Evolutionary conservation across 768 basidiomycete genomes (phyloP).

Genomic region (Lactifluus pinguis): DNA sequence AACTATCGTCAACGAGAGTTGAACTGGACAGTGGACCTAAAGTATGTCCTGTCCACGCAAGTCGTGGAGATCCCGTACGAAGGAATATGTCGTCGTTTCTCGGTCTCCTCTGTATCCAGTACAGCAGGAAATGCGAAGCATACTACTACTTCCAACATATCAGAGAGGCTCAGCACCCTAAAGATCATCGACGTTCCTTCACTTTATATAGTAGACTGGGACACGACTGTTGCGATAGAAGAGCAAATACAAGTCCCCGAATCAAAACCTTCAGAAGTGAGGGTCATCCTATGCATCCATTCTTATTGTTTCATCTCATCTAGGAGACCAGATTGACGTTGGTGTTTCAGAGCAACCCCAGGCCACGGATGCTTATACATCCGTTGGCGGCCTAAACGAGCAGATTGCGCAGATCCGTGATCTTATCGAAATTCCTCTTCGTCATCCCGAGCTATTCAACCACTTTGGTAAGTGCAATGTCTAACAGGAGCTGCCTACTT

Average conservation of each 20-base stretch:
- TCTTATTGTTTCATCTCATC: not conserved
- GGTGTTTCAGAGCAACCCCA: slow-evolving; percentile 39
- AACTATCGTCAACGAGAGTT: not conserved
- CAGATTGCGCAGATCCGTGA: slow-evolving; percentile 83
- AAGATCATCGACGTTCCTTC: slow-evolving; percentile 33
- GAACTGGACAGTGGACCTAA: slow-evolving; percentile 50
- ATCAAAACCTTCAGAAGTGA: slow-evolving; percentile 18
- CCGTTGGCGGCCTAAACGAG: slow-evolving; percentile 80
- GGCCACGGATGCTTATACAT: slow-evolving; percentile 54
- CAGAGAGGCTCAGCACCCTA: slow-evolving; percentile 36
- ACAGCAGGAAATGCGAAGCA: slow-evolving; percentile 18
- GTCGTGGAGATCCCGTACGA: slow-evolving; percentile 57
- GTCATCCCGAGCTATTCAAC: slow-evolving; percentile 69
- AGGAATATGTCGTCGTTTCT: slow-evolving; percentile 47
- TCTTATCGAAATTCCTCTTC: slow-evolving; percentile 79
- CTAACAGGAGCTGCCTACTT: not conserved
- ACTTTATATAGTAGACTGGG: slow-evolving; percentile 64
- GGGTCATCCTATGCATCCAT: slow-evolving; percentile 2
- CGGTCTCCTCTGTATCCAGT: slow-evolving; percentile 38
- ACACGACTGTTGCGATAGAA: slow-evolving; percentile 43
- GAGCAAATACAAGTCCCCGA: slow-evolving; percentile 24
- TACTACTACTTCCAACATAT: slow-evolving; percentile 27
- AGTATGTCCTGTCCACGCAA: slow-evolving; percentile 55
- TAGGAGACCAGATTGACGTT: slow-evolving; percentile 6
- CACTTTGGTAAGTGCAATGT: slow-evolving; percentile 45